phyloP scores from a whole-genome alignment of 768 basidiomycete species.

The Boletus bicolor region DNA sequence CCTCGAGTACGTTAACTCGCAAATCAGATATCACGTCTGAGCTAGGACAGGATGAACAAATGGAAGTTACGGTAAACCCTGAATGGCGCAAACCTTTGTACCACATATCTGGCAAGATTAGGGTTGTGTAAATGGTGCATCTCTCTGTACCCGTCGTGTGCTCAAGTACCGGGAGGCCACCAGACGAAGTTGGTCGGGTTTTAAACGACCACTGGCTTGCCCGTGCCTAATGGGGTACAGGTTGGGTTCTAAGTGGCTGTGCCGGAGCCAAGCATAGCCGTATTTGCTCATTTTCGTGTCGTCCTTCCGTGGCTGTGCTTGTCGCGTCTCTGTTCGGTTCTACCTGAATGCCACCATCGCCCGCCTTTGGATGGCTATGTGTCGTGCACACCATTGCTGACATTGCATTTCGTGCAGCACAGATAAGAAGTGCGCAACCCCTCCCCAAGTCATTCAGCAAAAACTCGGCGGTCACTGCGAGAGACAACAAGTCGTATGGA shows the following conservation, averaged over 20 bases:
- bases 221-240: not conserved
- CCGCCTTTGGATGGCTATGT: conserved; percentile 69
- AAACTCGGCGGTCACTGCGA: not conserved
- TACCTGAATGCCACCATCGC: conserved; percentile 59
- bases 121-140: conserved; percentile 28
- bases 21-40: conserved; percentile 73
- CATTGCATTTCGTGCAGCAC: conserved; percentile 61
- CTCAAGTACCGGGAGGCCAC: not conserved
- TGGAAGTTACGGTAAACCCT: not conserved
- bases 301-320: conserved; percentile 13
- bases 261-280: not conserved
- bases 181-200: conserved; percentile 9
- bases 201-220: not conserved
- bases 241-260: conserved; percentile 17
- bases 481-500: not conserved
- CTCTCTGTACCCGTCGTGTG: not conserved
- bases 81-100: conserved; percentile 27
- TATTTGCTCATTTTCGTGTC: no score
- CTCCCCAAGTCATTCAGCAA: not conserved
- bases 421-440: conserved; percentile 47
- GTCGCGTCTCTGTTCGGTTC: not conserved
- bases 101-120: conserved; percentile 30
- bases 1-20: conserved; percentile 60
- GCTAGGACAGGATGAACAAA: conserved; percentile 35
- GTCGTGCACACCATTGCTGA: conserved; percentile 59